Percentiles rank a stretch among this genome's conserved stretches.
phyloP scores from a whole-genome alignment of 2,329 filamentous ascomycete species.

The Botrytis deweyae region DNA sequence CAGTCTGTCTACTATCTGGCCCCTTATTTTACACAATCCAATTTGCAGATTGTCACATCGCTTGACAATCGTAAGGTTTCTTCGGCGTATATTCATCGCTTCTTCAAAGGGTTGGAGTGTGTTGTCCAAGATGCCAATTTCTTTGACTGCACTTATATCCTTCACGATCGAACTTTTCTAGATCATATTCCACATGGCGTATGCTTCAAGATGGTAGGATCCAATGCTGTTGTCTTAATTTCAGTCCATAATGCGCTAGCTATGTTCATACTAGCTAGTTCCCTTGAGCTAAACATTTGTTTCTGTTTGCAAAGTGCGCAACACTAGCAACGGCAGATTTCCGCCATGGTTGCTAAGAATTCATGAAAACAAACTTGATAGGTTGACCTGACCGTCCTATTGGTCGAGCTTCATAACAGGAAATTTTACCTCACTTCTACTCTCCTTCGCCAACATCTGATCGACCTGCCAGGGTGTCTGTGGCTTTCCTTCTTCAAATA shows the following conservation, averaged over 20 bases:
- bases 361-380: no score
- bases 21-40: constrained; percentile 60
- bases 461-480: constrained; percentile 7
- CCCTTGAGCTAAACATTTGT: neutral
- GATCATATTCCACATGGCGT: neutral
- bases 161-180: constrained; percentile 55
- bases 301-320: neutral
- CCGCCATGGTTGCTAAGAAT: neutral
- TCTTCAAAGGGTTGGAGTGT: constrained; percentile 59
- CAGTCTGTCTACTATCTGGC: constrained; percentile 58
- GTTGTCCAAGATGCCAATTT: constrained; percentile 51
- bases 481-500: neutral
- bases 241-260: neutral
- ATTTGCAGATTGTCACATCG: constrained; percentile 58
- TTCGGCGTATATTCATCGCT: constrained; percentile 65
- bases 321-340: neutral
- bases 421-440: neutral
- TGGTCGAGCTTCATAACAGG: neutral
- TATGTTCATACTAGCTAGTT: accelerated
- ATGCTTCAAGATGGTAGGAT: neutral
- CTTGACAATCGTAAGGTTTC: constrained; percentile 67
- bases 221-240: neutral
- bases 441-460: neutral
- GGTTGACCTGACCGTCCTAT: no score
- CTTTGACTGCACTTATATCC: constrained; percentile 55